phyloP scores from a whole-genome alignment of 768 basidiomycete genomes.

The Lactarius hengduanensis region DNA sequence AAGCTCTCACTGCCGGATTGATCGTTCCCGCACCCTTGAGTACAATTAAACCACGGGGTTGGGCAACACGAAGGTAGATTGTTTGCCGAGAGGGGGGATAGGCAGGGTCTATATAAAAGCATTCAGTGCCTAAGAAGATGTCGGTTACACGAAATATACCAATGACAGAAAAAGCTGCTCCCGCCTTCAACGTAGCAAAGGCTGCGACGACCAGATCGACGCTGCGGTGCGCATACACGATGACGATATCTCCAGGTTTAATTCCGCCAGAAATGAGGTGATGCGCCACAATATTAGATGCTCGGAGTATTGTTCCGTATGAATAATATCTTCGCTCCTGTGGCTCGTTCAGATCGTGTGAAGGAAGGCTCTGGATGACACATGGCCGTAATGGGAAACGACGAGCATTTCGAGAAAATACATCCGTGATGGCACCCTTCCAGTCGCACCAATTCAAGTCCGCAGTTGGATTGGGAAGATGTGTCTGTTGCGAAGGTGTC shows the following conservation, averaged over 20 bases:
- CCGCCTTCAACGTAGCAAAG: constrained; percentile 94
- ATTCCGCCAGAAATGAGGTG: constrained; percentile 84
- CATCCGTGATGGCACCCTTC: constrained; percentile 95
- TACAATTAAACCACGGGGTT: constrained; percentile 86
- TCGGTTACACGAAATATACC: constrained; percentile 49
- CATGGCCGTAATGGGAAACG: constrained; percentile 80
- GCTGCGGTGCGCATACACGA: constrained; percentile 95
- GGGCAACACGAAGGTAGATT: constrained; percentile 89
- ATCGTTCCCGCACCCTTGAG: constrained; percentile 88
- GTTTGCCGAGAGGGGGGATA: constrained; percentile 93
- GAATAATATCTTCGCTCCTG: constrained; percentile 65
- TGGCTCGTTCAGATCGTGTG: constrained; percentile 37
- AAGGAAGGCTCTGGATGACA: constrained; percentile 75
- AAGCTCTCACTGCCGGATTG: constrained; percentile 77
- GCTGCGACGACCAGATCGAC: constrained; percentile 97
- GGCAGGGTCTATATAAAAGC: constrained; percentile 70
- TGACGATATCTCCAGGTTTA: constrained; percentile 92
- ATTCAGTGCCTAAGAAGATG: constrained; percentile 11
- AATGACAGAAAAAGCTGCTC: constrained; percentile 96
- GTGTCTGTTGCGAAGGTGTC: constrained; percentile 63
- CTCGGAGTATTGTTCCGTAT: constrained; percentile 77
- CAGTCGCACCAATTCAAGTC: constrained; percentile 97
- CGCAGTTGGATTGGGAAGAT: constrained; percentile 79
- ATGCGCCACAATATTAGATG: constrained; percentile 88
- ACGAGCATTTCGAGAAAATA: constrained; percentile 87